Percentiles rank a stretch among this genome's conserved stretches.
Evolutionary conservation across 1,139 yeast species (phyloP).

Genomic region (Geotrichum macrosporum): DNA sequence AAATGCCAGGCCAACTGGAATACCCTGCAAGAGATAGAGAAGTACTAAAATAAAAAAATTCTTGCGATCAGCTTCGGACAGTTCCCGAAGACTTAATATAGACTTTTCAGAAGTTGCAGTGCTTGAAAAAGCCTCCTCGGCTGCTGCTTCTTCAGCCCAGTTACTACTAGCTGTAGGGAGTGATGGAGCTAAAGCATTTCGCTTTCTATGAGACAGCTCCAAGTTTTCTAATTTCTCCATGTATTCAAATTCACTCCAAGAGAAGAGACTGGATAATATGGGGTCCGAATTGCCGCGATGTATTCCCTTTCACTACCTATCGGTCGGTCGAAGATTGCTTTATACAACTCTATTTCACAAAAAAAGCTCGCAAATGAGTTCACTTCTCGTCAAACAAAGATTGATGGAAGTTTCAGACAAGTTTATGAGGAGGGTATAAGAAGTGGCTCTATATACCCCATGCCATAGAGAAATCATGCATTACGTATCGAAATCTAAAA

Average conservation of each 20-base stretch:
- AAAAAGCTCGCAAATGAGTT: no score
- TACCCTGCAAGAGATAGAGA: constrained; percentile 81
- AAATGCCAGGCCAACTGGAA: constrained; percentile 93
- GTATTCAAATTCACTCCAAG: no score
- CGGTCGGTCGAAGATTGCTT: no score
- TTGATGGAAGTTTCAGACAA: no score
- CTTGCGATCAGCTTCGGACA: constrained; percentile 41
- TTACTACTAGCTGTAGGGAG: constrained; percentile 17
- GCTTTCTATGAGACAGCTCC: constrained; percentile 21
- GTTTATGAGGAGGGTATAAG: no score
- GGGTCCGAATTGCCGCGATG: not conserved
- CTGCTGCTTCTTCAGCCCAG: constrained; percentile 21
- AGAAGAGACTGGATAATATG: not conserved
- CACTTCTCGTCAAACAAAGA: no score
- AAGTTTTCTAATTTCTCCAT: constrained; percentile 13
- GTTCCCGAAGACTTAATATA: constrained; percentile 24
- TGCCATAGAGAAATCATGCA: no score
- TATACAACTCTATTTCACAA: no score
- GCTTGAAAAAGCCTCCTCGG: constrained; percentile 14
- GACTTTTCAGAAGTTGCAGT: constrained; percentile 5
- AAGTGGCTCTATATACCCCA: no score
- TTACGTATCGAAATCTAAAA: no score
- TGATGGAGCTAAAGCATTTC: constrained; percentile 6
- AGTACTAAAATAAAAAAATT: constrained; percentile 69
- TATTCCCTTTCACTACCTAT: no score